These are phyloP conservation scores for Dactylonectria estremocensis DNA, from an alignment of 2,329 filamentous ascomycete genomes.

Conservation along the genomic window DNA sequence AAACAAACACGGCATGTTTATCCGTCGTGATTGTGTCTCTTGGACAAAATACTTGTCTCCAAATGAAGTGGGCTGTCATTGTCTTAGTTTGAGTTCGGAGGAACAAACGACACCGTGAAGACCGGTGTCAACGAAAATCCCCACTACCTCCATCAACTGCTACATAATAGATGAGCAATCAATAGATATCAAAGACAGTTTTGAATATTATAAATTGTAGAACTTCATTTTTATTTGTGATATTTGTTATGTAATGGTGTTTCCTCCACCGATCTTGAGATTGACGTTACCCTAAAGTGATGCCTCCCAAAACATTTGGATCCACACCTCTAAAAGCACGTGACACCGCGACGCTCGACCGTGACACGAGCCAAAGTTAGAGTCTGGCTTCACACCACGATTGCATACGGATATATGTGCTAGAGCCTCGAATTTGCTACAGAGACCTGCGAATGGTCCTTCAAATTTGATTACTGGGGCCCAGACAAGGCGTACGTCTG, in stretches of 20 bases:
- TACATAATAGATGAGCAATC: no score
- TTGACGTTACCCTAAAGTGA: not conserved
- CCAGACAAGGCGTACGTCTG: conserved; percentile 10
- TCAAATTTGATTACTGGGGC: not conserved
- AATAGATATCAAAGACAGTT: no score
- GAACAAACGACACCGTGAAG: no score
- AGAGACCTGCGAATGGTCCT: not conserved
- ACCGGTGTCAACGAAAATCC: no score
- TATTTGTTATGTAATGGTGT: not conserved
- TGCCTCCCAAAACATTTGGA: not conserved
- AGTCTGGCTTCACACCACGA: not conserved
- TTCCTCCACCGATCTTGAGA: not conserved
- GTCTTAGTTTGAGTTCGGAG: no score
- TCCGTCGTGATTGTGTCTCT: not conserved
- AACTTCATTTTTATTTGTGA: not conserved
- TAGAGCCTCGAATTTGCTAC: not conserved
- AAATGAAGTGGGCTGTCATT: no score
- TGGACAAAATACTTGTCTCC: not conserved
- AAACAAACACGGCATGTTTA: conserved; percentile 1
- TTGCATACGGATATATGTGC: not conserved
- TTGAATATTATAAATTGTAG: not conserved
- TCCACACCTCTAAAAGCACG: not conserved
- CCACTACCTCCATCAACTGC: no score
- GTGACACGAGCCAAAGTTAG: not conserved
- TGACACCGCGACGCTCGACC: not conserved